phyloP scores from a whole-genome alignment of 805 yeast species.

The Yarrowia sp. region DNA sequence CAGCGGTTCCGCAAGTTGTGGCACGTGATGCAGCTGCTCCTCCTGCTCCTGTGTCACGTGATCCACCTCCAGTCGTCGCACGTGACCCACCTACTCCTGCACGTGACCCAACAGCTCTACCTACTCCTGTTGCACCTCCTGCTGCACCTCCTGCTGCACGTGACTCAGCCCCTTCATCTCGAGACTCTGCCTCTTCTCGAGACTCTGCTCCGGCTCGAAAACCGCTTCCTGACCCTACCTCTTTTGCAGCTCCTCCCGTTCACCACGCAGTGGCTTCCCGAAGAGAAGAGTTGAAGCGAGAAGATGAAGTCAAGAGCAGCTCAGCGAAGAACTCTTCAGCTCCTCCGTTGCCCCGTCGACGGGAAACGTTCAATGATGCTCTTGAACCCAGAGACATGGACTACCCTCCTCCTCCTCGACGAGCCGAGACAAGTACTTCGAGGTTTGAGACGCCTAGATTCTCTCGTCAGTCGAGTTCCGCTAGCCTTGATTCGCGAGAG shows the following conservation, averaged over 20 bases:
- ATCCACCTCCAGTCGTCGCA: not conserved
- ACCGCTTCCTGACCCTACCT: constrained; percentile 16
- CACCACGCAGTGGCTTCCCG: constrained; percentile 19
- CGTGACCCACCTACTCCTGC: not conserved
- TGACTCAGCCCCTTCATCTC: not conserved
- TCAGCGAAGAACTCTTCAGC: not conserved
- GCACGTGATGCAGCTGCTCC: not conserved
- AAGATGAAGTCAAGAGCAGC: not conserved
- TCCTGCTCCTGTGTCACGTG: not conserved
- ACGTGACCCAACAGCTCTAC: not conserved
- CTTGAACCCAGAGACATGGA: not conserved
- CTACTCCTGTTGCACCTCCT: not conserved
- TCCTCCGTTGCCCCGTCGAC: constrained; percentile 3
- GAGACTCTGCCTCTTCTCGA: not conserved
- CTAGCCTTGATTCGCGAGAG: not conserved
- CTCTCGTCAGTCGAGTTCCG: not conserved
- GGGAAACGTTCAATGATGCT: not conserved
- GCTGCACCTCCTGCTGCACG: not conserved
- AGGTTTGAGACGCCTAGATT: not conserved
- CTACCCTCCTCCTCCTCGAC: constrained; percentile 26
- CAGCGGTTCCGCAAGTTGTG: not conserved
- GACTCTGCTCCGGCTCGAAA: not conserved
- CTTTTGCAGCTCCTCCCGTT: constrained; percentile 29
- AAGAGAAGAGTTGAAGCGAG: constrained; percentile 10
- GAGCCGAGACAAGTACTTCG: not conserved